Conservation (phyloP, 305 asterid genomes). For the Petunia hybrid region DNA sequence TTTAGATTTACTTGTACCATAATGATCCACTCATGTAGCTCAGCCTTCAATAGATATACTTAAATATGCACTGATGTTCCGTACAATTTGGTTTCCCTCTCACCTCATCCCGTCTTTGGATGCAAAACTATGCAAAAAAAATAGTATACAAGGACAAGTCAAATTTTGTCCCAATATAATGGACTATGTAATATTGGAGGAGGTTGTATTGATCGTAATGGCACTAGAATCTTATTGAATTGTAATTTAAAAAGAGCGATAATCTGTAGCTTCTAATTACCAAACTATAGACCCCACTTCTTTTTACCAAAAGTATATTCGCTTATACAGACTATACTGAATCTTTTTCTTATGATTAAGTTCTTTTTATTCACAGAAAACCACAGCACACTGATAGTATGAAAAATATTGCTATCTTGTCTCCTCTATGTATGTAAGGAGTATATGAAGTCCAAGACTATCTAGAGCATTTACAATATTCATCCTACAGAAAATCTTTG, state of each 20-base stretch:
- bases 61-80: constrained; percentile 14
- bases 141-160: constrained; percentile 1
- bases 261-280: neutral
- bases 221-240: neutral
- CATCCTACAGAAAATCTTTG: neutral
- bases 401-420: constrained; percentile 22
- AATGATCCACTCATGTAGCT: neutral
- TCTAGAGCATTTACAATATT: neutral
- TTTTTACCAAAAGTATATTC: neutral
- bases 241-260: neutral
- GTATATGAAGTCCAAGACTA: constrained; percentile 25
- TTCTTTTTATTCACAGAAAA: constrained; percentile 2
- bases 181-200: neutral
- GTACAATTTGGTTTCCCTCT: constrained; percentile 24
- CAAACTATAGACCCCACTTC: neutral
- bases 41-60: neutral
- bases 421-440: constrained; percentile 24
- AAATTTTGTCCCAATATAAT: neutral
- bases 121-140: neutral
- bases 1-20: neutral
- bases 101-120: constrained; percentile 1
- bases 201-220: neutral
- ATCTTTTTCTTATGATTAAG: neutral
- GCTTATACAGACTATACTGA: neutral
- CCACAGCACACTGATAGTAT: neutral